Evolutionary conservation across 164 flowering plant genomes (phyloP).

Genomic region (Pachysandra terminalis): DNA sequence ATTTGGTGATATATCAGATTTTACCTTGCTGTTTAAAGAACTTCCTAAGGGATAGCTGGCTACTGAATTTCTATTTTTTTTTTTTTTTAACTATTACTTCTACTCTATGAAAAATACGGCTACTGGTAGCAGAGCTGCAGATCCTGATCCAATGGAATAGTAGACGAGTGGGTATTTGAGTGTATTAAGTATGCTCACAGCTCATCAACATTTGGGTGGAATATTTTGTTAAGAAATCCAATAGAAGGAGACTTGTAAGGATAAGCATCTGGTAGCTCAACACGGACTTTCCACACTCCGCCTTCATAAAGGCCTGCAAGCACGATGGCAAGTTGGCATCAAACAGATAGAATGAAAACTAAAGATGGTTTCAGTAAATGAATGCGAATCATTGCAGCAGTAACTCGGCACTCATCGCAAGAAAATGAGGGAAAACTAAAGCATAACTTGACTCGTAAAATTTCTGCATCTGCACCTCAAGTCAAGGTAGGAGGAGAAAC

Average conservation of each 20-base stretch:
- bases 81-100: not conserved
- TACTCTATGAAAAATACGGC: not conserved
- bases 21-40: too few relatives aligned
- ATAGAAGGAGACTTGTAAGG: conserved; percentile 97
- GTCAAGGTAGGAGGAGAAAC: too few relatives aligned
- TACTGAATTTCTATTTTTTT: not conserved
- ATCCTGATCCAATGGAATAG: too few relatives aligned
- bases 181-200: conserved; percentile 60
- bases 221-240: conserved; percentile 89
- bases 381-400: not conserved
- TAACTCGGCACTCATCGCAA: not conserved
- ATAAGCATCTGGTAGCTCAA: conserved; percentile 90
- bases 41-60: too few relatives aligned
- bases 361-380: too few relatives aligned
- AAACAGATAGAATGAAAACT: not conserved
- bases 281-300: conserved; percentile 95
- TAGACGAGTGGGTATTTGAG: not conserved
- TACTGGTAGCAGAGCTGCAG: too few relatives aligned
- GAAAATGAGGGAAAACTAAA: not conserved
- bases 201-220: conserved; percentile 97
- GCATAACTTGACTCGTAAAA: not conserved
- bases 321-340: conserved; percentile 1
- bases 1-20: too few relatives aligned
- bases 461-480: not conserved
- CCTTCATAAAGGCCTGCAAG: conserved; percentile 88